Evolutionary conservation across 805 yeast species (phyloP), one percentile per base, ranked within the genome.

Genomic region (Saturnispora kantuleensis): DNA sequence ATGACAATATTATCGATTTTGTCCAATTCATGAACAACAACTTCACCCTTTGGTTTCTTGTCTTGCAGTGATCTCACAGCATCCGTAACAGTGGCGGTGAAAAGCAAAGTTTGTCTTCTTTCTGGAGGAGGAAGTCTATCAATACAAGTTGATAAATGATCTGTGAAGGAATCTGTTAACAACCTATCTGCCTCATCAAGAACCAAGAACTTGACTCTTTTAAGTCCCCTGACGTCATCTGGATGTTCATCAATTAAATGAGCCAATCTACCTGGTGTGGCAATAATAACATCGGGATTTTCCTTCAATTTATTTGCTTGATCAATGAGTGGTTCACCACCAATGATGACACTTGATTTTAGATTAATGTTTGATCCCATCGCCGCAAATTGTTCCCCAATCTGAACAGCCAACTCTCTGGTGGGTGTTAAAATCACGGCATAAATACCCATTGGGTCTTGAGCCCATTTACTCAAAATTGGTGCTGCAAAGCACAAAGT

Each of bases 401-500:
- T 93, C 61, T 93, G 99, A 60, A 88, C 68, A 0, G 99, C 98
- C 55, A 90, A 71, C 60, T 93, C 98, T 63, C 99, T 71, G 0
- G 90, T 82, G 4, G 98, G 98, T 0, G 98, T 93, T 46, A 93
- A 63, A 1, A 93, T 75, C 2, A 93, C 66, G 3, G 97, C 98
- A 63, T 71, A 93, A 33, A 93, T 84, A 1, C 97, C 98, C 62
- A 75, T 75, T 1, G 98, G 98, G 60, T 93, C 97, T 52, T 81
- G 84, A 0, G 97, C 84, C 96, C 97, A 93, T 57, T 82, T 73
- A 1, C 95, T 78, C 45, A 93, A 68, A 86, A 93, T 90, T 2
- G 98, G 98, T n/a, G 87, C 94, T 1, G 90, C 97, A 71, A 93
- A 93, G 1, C 97, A 96, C 17, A 93, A 79, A 1, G 98, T 93